These are phyloP conservation scores for Petunia secreta DNA, from an alignment of 257 asterid genomes.

Conservation along the genomic window DNA sequence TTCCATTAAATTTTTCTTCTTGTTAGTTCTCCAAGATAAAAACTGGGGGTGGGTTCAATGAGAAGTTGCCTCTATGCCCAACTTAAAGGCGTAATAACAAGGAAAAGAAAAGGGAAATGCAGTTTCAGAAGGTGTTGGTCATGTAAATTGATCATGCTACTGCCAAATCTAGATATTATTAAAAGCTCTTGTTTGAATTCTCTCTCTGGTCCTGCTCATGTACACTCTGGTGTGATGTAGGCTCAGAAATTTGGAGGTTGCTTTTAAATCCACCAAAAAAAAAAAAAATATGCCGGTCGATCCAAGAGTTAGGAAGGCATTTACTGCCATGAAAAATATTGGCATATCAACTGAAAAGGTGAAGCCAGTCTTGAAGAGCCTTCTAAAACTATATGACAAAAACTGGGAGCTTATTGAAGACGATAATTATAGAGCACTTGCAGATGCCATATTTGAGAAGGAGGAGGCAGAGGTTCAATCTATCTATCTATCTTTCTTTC, in stretches of 20 bases:
- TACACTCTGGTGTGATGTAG: constrained; percentile 2
- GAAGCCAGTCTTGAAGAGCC: constrained; percentile 35
- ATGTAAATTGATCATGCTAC: neutral
- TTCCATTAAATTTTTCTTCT: neutral
- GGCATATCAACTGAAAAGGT: constrained; percentile 26
- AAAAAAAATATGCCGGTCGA: constrained; percentile 25
- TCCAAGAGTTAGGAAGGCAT: constrained; percentile 33
- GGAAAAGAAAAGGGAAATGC: constrained; percentile 1
- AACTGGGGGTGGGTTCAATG: neutral
- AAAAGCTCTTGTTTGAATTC: neutral
- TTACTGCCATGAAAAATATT: constrained; percentile 29
- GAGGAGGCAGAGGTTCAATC: constrained; percentile 31
- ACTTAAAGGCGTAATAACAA: neutral
- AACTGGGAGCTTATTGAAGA: constrained; percentile 36
- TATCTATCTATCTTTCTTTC: constrained; percentile 17
- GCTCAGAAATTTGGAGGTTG: constrained; percentile 20
- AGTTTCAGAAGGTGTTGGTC: constrained; percentile 11
- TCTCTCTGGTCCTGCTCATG: constrained; percentile 12
- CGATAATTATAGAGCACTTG: constrained; percentile 36
- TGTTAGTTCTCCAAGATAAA: neutral
- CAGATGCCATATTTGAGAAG: constrained; percentile 37
- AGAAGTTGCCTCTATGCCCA: neutral
- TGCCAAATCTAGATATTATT: neutral
- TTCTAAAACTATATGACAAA: constrained; percentile 34
- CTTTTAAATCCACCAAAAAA: constrained; percentile 12